Conservation (phyloP, 1,139 yeast genomes). For the Pichia sp. region DNA sequence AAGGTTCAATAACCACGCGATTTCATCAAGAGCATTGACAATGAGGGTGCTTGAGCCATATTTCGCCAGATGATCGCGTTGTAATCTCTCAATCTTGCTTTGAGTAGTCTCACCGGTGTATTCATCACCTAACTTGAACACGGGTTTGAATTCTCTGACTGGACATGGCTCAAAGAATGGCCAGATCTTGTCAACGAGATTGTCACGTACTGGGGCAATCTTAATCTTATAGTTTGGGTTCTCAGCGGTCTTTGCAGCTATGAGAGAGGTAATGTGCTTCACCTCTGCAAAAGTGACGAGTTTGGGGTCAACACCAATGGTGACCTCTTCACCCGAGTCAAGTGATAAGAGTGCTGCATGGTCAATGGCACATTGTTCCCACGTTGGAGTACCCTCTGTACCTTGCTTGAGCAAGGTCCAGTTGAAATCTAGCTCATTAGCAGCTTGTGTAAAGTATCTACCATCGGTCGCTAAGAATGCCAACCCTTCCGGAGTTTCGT, state of each 20-base stretch:
- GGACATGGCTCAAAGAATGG: conserved; percentile 42
- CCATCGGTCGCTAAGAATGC: conserved; percentile 93
- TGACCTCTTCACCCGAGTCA: conserved; percentile 31
- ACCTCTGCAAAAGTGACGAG: conserved; percentile 50
- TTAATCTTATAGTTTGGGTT: conserved; percentile 40
- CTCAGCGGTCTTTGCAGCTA: conserved; percentile 25
- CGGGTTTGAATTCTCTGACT: conserved; percentile 33
- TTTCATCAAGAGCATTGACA: conserved; percentile 75
- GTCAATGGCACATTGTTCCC: conserved; percentile 81
- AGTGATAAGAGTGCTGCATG: conserved; percentile 53
- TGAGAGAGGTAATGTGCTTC: conserved; percentile 29
- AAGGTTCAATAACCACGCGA: conserved; percentile 87
- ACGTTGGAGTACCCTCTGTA: conserved; percentile 60
- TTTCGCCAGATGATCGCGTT: conserved; percentile 35
- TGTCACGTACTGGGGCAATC: conserved; percentile 57
- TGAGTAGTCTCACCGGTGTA: conserved; percentile 36
- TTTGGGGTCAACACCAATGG: conserved; percentile 60
- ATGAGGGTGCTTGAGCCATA: conserved; percentile 36
- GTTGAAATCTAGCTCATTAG: conserved; percentile 77
- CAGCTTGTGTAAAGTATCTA: conserved; percentile 87
- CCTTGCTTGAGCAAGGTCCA: conserved; percentile 83
- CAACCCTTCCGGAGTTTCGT: conserved; percentile 52
- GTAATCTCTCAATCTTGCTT: conserved; percentile 39
- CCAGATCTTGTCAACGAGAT: conserved; percentile 80
- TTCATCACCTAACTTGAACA: conserved; percentile 37